Percentiles rank a stretch among this genome's conserved stretches.
Conservation (phyloP, 345 rosid genomes). For the Barbarea vulgaris region DNA sequence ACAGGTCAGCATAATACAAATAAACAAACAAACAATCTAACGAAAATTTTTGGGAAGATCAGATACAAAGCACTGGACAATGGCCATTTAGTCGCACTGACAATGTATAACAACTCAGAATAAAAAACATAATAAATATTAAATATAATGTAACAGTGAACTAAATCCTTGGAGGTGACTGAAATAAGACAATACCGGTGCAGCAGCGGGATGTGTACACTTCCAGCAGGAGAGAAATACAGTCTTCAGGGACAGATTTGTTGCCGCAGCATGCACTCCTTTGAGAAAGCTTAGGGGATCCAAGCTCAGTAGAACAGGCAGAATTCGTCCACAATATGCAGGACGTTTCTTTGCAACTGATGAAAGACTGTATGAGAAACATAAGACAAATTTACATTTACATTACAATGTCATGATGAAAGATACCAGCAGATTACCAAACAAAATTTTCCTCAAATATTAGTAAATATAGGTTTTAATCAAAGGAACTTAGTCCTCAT, state of each 20-base stretch:
- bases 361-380: constrained; percentile 63
- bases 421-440: neutral
- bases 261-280: constrained; percentile 65
- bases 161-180: constrained; percentile 8
- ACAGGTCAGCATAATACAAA: constrained; percentile 7
- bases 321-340: constrained; percentile 84
- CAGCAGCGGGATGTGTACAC: constrained; percentile 89
- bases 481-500: constrained; percentile 1
- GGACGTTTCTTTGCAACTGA: constrained; percentile 88
- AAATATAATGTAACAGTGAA: neutral
- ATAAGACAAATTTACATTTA: constrained; percentile 20
- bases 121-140: neutral
- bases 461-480: neutral
- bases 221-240: constrained; percentile 75
- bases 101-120: constrained; percentile 8
- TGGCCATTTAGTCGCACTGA: constrained; percentile 18
- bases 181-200: constrained; percentile 71
- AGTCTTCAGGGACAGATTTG: constrained; percentile 69
- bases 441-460: neutral
- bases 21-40: constrained; percentile 20
- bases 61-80: constrained; percentile 20
- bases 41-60: constrained; percentile 3
- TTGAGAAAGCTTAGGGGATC: constrained; percentile 67
- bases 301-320: constrained; percentile 90
- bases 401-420: constrained; percentile 5